Conservation (phyloP, 129 eudicot species). For the Tagetes erecta region DNA sequence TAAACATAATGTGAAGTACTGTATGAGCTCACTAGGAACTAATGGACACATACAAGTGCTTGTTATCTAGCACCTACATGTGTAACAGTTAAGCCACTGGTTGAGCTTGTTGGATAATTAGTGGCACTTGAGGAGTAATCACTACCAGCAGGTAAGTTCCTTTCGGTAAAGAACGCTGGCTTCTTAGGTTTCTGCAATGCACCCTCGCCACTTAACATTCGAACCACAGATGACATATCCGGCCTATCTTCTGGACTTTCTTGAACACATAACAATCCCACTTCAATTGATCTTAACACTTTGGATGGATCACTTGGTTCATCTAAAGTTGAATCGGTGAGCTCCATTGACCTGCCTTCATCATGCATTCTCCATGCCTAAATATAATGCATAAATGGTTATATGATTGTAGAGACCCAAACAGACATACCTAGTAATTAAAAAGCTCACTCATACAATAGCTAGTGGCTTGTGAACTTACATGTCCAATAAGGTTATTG, state of each 20-base stretch:
- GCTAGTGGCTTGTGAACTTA: not conserved
- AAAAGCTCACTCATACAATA: too few relatives aligned
- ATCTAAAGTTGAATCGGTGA: not conserved
- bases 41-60: too few relatives aligned
- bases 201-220: not conserved
- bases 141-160: not conserved
- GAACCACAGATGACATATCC: conserved; percentile 7
- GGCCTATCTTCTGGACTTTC: conserved; percentile 17
- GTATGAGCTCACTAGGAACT: not conserved
- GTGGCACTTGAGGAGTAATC: not conserved
- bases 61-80: not conserved
- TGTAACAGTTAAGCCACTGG: not conserved
- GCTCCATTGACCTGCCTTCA: conserved; percentile 9
- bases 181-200: not conserved
- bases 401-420: not conserved
- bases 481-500: conserved; percentile 17
- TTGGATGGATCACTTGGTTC: not conserved
- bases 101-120: conserved; percentile 5
- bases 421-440: too few relatives aligned
- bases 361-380: conserved; percentile 10
- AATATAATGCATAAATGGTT: not conserved
- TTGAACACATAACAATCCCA: conserved; percentile 4
- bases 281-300: not conserved
- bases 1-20: not conserved
- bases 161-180: not conserved